These are phyloP conservation scores for Cladosporium sp. DNA, from an alignment of 2,329 filamentous ascomycete species.

Conservation along the genomic window DNA sequence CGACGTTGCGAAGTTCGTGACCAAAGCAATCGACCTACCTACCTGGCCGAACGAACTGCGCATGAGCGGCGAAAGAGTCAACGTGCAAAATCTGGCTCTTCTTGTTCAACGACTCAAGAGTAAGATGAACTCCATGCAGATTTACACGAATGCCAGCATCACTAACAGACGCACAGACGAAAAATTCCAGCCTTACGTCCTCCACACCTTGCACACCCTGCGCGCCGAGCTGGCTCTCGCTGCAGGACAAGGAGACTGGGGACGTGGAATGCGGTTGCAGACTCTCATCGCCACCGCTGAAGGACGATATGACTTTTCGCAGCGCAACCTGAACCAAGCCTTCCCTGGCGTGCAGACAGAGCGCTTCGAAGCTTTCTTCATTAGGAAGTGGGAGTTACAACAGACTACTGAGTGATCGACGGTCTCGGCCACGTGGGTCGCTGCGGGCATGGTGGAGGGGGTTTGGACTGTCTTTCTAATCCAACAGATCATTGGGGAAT, in stretches of 20 bases:
- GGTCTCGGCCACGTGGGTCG: too few relatives aligned
- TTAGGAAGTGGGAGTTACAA: slow-evolving; percentile 21
- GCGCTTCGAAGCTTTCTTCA: slow-evolving; percentile 39
- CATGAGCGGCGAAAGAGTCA: slow-evolving; percentile 64
- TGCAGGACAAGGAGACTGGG: slow-evolving; percentile 28
- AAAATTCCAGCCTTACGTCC: slow-evolving; percentile 28
- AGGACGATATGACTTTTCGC: slow-evolving; percentile 62
- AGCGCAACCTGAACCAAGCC: slow-evolving; percentile 54
- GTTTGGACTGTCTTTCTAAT: too few relatives aligned
- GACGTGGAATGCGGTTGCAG: slow-evolving; percentile 45
- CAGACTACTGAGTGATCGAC: too few relatives aligned
- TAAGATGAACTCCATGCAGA: too few relatives aligned
- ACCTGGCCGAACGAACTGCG: slow-evolving; percentile 66
- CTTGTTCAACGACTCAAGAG: slow-evolving; percentile 46
- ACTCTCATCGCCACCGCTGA: slow-evolving; percentile 64
- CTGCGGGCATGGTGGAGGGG: too few relatives aligned
- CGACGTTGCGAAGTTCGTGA: slow-evolving; percentile 68
- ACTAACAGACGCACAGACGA: too few relatives aligned
- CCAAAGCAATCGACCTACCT: slow-evolving; percentile 61
- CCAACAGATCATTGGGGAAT: too few relatives aligned
- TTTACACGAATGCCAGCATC: too few relatives aligned
- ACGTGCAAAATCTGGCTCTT: slow-evolving; percentile 57
- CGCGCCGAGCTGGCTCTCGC: slow-evolving; percentile 47
- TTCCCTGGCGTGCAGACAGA: slow-evolving; percentile 36
- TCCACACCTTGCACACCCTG: slow-evolving; percentile 46